Percentiles rank a stretch among this genome's conserved stretches.
These are phyloP conservation scores for Teunomyces lycoperdinae DNA, from an alignment of 805 yeast species.

Conservation along the genomic window DNA sequence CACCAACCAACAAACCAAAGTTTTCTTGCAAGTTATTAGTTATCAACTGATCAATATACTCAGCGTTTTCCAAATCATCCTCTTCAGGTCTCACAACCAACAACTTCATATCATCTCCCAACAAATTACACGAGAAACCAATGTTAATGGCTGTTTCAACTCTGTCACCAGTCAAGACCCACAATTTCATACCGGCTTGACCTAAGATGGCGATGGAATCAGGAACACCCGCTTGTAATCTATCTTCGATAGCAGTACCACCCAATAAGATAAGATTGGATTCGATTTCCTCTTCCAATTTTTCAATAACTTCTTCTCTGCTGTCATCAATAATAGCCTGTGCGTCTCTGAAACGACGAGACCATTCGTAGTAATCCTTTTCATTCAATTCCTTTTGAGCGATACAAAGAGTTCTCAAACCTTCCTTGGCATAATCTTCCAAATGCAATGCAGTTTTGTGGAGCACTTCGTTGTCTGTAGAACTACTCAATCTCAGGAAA, in stretches of 20 bases:
- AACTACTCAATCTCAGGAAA: constrained; percentile 40
- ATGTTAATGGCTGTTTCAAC: constrained; percentile 88
- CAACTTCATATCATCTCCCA: constrained; percentile 74
- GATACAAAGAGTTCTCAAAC: constrained; percentile 72
- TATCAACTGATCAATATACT: constrained; percentile 36
- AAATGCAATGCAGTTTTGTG: constrained; percentile 60
- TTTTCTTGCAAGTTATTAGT: constrained; percentile 46
- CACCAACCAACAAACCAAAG: constrained; percentile 34
- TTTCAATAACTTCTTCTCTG: constrained; percentile 56
- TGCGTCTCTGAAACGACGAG: constrained; percentile 54
- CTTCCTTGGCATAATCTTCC: constrained; percentile 72
- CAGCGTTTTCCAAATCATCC: constrained; percentile 34
- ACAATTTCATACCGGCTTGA: constrained; percentile 76
- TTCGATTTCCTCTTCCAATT: constrained; percentile 60
- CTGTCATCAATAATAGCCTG: constrained; percentile 50
- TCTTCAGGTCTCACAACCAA: constrained; percentile 56
- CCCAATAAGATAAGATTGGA: constrained; percentile 63
- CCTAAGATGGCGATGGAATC: constrained; percentile 69
- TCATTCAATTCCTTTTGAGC: constrained; percentile 53
- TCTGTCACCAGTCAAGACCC: constrained; percentile 88
- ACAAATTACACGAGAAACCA: constrained; percentile 79
- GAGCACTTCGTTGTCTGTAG: constrained; percentile 40
- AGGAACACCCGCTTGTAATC: constrained; percentile 84
- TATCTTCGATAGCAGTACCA: constrained; percentile 85
- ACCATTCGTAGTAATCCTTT: constrained; percentile 53